Evolutionary conservation across 768 basidiomycete species (phyloP).

Genomic region (Calvatia gigantea): DNA sequence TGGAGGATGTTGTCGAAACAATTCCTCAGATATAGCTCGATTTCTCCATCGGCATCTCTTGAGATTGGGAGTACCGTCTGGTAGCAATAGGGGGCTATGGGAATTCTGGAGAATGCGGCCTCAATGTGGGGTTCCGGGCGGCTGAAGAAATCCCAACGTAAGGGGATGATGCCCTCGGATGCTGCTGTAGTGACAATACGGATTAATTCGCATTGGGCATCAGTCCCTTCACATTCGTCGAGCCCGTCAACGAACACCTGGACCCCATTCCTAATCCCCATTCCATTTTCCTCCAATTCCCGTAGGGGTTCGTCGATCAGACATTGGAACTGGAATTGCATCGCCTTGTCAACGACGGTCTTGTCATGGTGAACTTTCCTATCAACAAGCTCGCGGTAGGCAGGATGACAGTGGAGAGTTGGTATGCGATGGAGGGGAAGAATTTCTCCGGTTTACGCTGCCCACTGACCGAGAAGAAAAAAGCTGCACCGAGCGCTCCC

Average conservation of each 20-base stretch:
- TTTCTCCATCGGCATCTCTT: background rate
- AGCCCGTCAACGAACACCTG: background rate
- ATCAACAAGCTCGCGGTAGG: background rate
- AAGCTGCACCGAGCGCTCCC: background rate
- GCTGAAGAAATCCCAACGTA: slow-evolving; percentile 4
- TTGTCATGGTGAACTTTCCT: background rate
- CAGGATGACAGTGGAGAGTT: background rate
- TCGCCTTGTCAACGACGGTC: background rate
- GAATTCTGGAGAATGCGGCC: background rate
- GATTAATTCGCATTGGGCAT: background rate
- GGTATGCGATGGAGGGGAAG: background rate
- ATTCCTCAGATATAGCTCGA: slow-evolving; percentile 4
- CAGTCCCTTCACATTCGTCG: background rate
- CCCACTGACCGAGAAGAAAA: slow-evolving; percentile 3
- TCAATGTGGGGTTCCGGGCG: slow-evolving; percentile 1
- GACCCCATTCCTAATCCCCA: background rate
- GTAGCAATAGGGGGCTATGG: background rate
- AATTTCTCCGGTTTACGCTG: background rate
- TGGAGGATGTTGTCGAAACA: slow-evolving; percentile 3
- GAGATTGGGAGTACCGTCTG: background rate
- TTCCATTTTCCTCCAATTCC: background rate
- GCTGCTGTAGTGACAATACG: background rate
- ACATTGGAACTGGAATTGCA: background rate
- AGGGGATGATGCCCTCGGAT: background rate
- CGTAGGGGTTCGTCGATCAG: background rate